These are phyloP conservation scores for Naumovozyma baii DNA, from an alignment of 805 yeast species.

Conservation along the genomic window DNA sequence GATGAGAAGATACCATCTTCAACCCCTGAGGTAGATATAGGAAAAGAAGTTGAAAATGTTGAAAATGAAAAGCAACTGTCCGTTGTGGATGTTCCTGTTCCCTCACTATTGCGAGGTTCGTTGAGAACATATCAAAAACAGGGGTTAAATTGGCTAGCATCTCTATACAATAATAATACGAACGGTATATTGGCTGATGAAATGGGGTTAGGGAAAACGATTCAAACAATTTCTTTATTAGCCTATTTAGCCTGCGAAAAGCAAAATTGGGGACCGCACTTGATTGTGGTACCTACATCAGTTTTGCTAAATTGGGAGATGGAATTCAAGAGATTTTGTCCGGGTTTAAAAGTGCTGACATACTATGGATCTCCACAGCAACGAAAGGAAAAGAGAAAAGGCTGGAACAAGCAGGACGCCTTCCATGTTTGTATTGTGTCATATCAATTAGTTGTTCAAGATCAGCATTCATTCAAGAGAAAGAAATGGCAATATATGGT, in stretches of 20 bases:
- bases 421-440: constrained; percentile 97
- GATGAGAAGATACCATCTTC: constrained; percentile 9
- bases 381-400: constrained; percentile 88
- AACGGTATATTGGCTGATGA: constrained; percentile 98
- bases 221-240: constrained; percentile 83
- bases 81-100: constrained; percentile 68
- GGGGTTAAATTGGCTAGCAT: constrained; percentile 95
- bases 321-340: constrained; percentile 97
- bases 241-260: constrained; percentile 89
- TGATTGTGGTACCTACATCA: constrained; percentile 93
- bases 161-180: constrained; percentile 81
- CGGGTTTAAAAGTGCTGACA: constrained; percentile 91
- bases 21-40: constrained; percentile 14
- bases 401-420: constrained; percentile 94
- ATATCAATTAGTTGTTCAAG: constrained; percentile 95
- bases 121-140: constrained; percentile 88
- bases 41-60: constrained; percentile 8
- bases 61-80: constrained; percentile 23
- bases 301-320: constrained; percentile 98
- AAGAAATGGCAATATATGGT: constrained; percentile 95
- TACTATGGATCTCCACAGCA: constrained; percentile 97
- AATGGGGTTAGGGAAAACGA: constrained; percentile 97
- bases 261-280: constrained; percentile 95
- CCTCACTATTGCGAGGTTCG: constrained; percentile 67
- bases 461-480: constrained; percentile 85